These are phyloP conservation scores for Mitragyna speciosa DNA, from an alignment of 257 asterid species.

Conservation along the genomic window DNA sequence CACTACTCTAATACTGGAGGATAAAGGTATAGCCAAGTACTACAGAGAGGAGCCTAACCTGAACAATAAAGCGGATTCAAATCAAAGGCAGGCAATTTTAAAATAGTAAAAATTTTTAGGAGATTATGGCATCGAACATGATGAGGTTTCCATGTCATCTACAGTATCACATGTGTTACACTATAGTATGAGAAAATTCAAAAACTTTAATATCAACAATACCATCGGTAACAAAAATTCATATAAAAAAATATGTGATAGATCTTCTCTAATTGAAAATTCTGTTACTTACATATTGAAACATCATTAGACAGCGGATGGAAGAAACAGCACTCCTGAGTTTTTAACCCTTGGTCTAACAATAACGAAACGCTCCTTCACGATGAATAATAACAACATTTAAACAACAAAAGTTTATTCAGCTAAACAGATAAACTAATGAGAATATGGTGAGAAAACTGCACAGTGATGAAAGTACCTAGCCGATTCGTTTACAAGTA, in stretches of 20 bases:
- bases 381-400: constrained; percentile 19
- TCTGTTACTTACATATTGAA: constrained; percentile 58
- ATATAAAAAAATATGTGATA: background rate
- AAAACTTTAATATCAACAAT: background rate
- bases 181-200: background rate
- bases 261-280: background rate
- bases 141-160: background rate
- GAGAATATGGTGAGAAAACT: background rate
- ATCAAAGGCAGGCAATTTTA: background rate
- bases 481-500: constrained; percentile 84
- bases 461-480: constrained; percentile 41
- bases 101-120: constrained; percentile 1
- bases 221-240: no score
- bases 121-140: background rate
- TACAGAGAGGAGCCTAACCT: background rate
- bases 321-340: constrained; percentile 70
- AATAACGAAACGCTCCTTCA: constrained; percentile 78
- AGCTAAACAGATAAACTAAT: background rate
- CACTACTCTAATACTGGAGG: background rate
- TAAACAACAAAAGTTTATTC: background rate
- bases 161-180: background rate
- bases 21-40: background rate
- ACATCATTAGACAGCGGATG: constrained; percentile 89
- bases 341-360: constrained; percentile 78
- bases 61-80: background rate